phyloP scores from a whole-genome alignment of 176 grass and related monocot genomes.

The Secale cereale region DNA sequence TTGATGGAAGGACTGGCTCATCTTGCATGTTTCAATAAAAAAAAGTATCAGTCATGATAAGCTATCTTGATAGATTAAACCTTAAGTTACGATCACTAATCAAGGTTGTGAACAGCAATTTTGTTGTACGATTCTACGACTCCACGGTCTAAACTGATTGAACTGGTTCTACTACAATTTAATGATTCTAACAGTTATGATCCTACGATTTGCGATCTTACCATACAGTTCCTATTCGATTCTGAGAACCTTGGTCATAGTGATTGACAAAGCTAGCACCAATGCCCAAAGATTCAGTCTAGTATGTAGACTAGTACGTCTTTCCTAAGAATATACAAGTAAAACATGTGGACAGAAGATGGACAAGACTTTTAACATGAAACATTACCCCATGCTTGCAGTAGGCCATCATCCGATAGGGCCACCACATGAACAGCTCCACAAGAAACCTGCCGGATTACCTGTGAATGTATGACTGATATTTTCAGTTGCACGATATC shows the following conservation, averaged over 20 bases:
- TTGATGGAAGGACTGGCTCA: not conserved
- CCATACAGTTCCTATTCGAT: not conserved
- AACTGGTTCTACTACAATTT: not conserved
- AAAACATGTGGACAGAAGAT: not conserved
- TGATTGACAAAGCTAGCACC: conserved; percentile 18
- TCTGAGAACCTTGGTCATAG: not conserved
- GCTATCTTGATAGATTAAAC: conserved; percentile 14
- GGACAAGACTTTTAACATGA: not conserved
- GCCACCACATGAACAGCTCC: conserved; percentile 80
- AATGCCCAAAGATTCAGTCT: conserved; percentile 14
- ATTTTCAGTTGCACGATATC: not conserved
- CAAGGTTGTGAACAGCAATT: not conserved
- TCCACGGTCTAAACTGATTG: not conserved
- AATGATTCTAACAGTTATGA: not conserved
- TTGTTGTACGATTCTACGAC: not conserved
- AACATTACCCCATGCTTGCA: conserved; percentile 94
- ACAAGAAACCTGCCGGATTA: conserved; percentile 86
- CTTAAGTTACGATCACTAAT: not conserved
- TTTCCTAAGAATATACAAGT: not conserved
- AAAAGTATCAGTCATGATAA: conserved; percentile 18
- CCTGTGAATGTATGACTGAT: conserved; percentile 40
- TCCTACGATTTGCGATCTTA: not conserved
- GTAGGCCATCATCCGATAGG: conserved; percentile 79
- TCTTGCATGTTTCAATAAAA: conserved; percentile 5
- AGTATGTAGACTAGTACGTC: not conserved